Evolutionary conservation across 768 basidiomycete genomes (phyloP).

Genomic region (Hygrophorus russula): DNA sequence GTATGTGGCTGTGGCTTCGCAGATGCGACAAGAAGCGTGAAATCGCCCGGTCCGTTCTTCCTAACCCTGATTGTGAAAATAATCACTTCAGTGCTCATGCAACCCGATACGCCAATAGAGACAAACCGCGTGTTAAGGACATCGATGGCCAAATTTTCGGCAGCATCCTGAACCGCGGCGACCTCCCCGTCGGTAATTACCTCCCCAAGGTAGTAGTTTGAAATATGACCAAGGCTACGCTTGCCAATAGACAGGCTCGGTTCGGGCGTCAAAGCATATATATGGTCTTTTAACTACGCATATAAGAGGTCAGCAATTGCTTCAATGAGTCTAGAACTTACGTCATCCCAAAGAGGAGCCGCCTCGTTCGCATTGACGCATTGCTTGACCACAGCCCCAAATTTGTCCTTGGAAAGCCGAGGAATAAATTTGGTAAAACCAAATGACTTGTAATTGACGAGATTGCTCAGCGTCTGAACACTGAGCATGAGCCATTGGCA

Average conservation of each 20-base stretch:
- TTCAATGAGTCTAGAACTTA: slow-evolving; percentile 16
- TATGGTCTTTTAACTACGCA: slow-evolving; percentile 58
- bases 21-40: slow-evolving; percentile 70
- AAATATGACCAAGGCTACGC: slow-evolving; percentile 62
- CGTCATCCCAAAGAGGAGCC: slow-evolving; percentile 50
- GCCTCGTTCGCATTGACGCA: slow-evolving; percentile 52
- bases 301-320: not conserved
- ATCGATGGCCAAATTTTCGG: slow-evolving; percentile 67
- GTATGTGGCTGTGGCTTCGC: slow-evolving; percentile 28
- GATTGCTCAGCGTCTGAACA: slow-evolving; percentile 41
- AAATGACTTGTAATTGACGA: slow-evolving; percentile 71
- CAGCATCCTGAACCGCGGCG: slow-evolving; percentile 58
- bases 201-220: slow-evolving; percentile 79
- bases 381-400: slow-evolving; percentile 47
- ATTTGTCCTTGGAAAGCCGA: slow-evolving; percentile 48
- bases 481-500: not conserved
- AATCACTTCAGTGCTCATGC: not conserved
- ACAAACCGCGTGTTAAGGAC: slow-evolving; percentile 72
- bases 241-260: slow-evolving; percentile 69
- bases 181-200: slow-evolving; percentile 69
- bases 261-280: slow-evolving; percentile 60
- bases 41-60: slow-evolving; percentile 52
- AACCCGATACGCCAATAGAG: not conserved
- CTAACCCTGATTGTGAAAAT: slow-evolving; percentile 39
- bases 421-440: slow-evolving; percentile 84